phyloP scores from a whole-genome alignment of 257 asterid genomes.

The Jacaranda copaia region DNA sequence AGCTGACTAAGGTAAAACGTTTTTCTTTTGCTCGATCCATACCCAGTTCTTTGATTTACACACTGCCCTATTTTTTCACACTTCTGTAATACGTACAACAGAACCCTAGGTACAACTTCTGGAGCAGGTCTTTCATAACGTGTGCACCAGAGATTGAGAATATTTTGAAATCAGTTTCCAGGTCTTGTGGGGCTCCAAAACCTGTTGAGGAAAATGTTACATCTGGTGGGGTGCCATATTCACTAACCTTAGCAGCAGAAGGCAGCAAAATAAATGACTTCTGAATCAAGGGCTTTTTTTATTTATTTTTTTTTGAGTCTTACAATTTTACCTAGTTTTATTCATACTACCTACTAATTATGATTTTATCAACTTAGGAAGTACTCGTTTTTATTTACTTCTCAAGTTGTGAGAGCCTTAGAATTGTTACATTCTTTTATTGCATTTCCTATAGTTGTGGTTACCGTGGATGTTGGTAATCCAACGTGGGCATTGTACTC shows the following conservation, averaged over 20 bases:
- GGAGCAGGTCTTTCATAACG: conserved; percentile 87
- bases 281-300: too few species aligned
- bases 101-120: conserved; percentile 94
- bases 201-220: conserved; percentile 79
- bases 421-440: too few species aligned
- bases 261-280: too few species aligned
- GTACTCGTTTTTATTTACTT: too few species aligned
- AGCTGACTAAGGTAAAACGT: conserved; percentile 79
- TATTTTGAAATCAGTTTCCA: conserved; percentile 84
- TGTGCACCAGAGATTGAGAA: conserved; percentile 97
- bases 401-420: too few species aligned
- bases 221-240: conserved; percentile 70
- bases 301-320: too few species aligned
- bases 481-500: too few species aligned
- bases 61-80: neutral
- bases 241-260: conserved; percentile 41
- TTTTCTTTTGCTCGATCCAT: neutral
- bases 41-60: neutral
- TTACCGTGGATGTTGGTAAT: too few species aligned
- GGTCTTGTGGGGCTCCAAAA: conserved; percentile 95
- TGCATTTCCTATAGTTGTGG: too few species aligned
- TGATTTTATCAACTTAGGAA: too few species aligned
- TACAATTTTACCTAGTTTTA: too few species aligned
- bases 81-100: conserved; percentile 32
- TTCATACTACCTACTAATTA: too few species aligned